phyloP scores from a whole-genome alignment of 768 basidiomycete genomes.

The Amanita rubescens region DNA sequence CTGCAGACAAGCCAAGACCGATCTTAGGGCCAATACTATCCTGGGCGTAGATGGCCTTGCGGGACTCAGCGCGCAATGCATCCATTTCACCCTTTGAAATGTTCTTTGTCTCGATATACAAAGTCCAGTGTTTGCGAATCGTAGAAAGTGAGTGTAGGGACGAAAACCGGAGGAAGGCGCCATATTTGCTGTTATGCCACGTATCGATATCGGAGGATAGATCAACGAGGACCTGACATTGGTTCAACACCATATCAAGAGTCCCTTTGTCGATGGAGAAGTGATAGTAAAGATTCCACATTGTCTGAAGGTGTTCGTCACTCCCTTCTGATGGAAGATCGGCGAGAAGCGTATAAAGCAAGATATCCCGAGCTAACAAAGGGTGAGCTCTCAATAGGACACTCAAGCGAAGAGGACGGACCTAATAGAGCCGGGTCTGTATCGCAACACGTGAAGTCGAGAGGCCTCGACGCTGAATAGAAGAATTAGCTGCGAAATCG shows the following conservation, averaged over 20 bases:
- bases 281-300: slow-evolving; percentile 46
- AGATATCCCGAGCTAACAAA: slow-evolving; percentile 36
- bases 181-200: slow-evolving; percentile 36
- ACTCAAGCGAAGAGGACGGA: background rate
- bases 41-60: slow-evolving; percentile 12
- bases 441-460: slow-evolving; percentile 4
- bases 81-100: slow-evolving; percentile 16
- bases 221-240: slow-evolving; percentile 31
- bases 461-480: background rate
- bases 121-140: slow-evolving; percentile 34
- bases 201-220: slow-evolving; percentile 22
- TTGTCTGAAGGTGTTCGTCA: slow-evolving; percentile 5
- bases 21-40: slow-evolving; percentile 4
- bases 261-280: slow-evolving; percentile 34
- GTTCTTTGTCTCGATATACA: slow-evolving; percentile 24
- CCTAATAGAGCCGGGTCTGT: background rate
- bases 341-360: slow-evolving; percentile 36
- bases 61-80: slow-evolving; percentile 16
- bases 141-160: slow-evolving; percentile 30
- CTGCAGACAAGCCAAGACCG: slow-evolving; percentile 1
- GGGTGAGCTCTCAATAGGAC: background rate
- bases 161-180: slow-evolving; percentile 29
- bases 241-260: slow-evolving; percentile 24
- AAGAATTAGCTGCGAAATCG: background rate
- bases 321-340: slow-evolving; percentile 16